phyloP scores from a whole-genome alignment of 768 basidiomycete genomes.

The Rhizopogon vesiculosus region DNA sequence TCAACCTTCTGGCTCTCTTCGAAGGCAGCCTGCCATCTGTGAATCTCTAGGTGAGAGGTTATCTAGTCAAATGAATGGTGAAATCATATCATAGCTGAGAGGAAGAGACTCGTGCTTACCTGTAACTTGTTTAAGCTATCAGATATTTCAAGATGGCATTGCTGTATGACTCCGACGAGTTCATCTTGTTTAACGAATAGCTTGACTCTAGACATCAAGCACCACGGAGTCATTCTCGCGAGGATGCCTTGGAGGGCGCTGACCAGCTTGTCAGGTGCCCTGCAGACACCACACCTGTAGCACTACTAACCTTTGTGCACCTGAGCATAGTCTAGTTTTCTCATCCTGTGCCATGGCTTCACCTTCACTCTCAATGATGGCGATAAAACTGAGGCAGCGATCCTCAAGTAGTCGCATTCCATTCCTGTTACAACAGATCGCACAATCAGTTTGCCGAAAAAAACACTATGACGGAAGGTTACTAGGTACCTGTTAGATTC shows the following conservation, averaged over 20 bases:
- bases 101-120: slow-evolving; percentile 19
- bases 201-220: slow-evolving; percentile 32
- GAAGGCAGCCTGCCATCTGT: slow-evolving; percentile 45
- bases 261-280: background rate
- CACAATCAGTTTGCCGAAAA: background rate
- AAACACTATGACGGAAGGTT: background rate
- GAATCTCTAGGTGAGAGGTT: slow-evolving; percentile 40
- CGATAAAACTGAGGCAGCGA: slow-evolving; percentile 39
- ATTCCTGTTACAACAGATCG: slow-evolving; percentile 24
- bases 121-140: slow-evolving; percentile 46
- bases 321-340: slow-evolving; percentile 26
- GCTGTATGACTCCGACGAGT: slow-evolving; percentile 39
- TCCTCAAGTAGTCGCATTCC: slow-evolving; percentile 42
- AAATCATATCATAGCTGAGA: background rate
- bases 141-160: slow-evolving; percentile 40
- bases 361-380: slow-evolving; percentile 31
- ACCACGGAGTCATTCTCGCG: slow-evolving; percentile 39
- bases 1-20: slow-evolving; percentile 34
- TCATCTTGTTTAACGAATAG: slow-evolving; percentile 43
- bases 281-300: background rate
- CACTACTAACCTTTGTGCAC: slow-evolving; percentile 28
- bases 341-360: slow-evolving; percentile 22
- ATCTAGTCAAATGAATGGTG: slow-evolving; percentile 29
- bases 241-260: slow-evolving; percentile 34
- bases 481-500: slow-evolving; percentile 38